Conservation (phyloP, 208 protist genomes). For the Trypanosomatidae sp. region DNA sequence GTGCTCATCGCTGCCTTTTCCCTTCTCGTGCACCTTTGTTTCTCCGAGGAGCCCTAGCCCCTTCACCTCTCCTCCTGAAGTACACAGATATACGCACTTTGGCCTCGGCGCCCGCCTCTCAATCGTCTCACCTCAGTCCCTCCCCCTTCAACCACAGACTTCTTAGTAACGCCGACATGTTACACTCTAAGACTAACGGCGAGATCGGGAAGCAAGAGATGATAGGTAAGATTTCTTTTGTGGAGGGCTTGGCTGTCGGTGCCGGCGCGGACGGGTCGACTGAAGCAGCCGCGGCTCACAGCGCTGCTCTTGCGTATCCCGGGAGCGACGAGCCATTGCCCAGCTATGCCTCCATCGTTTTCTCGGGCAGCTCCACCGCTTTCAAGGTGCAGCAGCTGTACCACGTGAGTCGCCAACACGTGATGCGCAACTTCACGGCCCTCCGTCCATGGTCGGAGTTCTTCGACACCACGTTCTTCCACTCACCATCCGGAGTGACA, state of each 20-base stretch:
- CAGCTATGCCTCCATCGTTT: constrained; percentile 40
- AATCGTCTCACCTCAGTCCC: background rate
- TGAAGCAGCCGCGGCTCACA: background rate
- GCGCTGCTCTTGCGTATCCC: constrained; percentile 1
- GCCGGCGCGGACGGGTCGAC: background rate
- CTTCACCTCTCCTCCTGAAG: background rate
- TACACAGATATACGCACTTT: background rate
- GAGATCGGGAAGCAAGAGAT: constrained; percentile 19
- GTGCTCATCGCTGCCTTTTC: constrained; percentile 13
- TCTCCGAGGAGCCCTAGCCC: background rate
- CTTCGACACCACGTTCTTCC: constrained; percentile 73
- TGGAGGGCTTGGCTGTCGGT: constrained; percentile 19
- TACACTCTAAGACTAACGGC: background rate
- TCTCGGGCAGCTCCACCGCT: constrained; percentile 13
- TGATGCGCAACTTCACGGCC: constrained; percentile 36
- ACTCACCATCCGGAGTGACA: constrained; percentile 39
- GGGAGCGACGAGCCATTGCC: constrained; percentile 18
- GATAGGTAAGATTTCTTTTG: constrained; percentile 35
- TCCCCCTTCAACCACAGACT: background rate
- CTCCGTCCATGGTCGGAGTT: constrained; percentile 84
- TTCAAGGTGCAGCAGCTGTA: constrained; percentile 39
- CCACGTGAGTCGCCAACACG: constrained; percentile 28
- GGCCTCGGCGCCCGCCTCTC: background rate
- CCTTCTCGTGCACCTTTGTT: constrained; percentile 1
- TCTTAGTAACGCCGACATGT: background rate